Evolutionary conservation across 805 yeast genomes (phyloP).

Genomic region (Candida odintsovae): DNA sequence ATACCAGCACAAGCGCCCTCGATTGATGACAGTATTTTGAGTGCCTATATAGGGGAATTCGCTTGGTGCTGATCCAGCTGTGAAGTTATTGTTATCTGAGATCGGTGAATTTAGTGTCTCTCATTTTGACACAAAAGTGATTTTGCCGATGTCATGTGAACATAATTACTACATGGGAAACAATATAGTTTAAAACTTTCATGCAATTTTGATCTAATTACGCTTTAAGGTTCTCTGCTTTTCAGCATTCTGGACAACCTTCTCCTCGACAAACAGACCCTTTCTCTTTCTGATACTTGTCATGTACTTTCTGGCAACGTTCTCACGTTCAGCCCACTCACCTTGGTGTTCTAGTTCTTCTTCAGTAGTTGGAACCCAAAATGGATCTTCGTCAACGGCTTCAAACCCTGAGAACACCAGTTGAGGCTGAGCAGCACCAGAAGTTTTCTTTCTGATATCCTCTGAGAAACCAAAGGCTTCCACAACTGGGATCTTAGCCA

Average conservation of each 20-base stretch:
- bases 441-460: constrained; percentile 85
- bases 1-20: background rate
- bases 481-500: constrained; percentile 82
- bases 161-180: too few species aligned
- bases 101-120: background rate
- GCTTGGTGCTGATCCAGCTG: background rate
- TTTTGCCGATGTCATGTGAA: background rate
- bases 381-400: constrained; percentile 86
- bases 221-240: constrained; percentile 85
- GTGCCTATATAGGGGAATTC: background rate
- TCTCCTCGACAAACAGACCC: constrained; percentile 86
- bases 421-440: constrained; percentile 98
- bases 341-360: constrained; percentile 94
- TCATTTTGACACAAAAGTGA: background rate
- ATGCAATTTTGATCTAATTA: constrained; percentile 31
- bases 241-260: constrained; percentile 87
- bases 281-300: constrained; percentile 76
- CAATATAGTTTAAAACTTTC: too few species aligned
- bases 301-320: constrained; percentile 84
- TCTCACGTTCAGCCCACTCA: constrained; percentile 86
- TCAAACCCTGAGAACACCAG: constrained; percentile 86
- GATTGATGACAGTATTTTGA: background rate
- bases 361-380: constrained; percentile 98
- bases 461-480: constrained; percentile 97
- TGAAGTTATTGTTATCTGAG: background rate